Evolutionary conservation across 768 basidiomycete genomes (phyloP).

Genomic region (Tephrocybe rancida): DNA sequence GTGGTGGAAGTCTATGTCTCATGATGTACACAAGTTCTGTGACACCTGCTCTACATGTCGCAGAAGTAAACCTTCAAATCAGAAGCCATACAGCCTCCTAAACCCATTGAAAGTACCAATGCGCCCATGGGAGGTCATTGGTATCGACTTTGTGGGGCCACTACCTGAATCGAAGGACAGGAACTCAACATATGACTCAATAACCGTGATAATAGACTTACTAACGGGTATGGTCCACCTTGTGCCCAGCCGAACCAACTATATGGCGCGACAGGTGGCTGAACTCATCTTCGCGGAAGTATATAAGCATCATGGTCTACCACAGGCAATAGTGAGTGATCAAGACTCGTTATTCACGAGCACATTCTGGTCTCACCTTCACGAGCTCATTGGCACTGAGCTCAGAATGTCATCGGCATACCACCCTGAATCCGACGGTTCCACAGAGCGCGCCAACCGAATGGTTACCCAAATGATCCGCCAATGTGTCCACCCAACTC

Average conservation of each 20-base stretch:
- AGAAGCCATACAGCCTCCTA: slow-evolving; percentile 21
- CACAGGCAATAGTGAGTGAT: slow-evolving; percentile 11
- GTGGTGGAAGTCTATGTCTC: slow-evolving; percentile 26
- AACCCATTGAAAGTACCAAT: slow-evolving; percentile 17
- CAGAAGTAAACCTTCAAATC: slow-evolving; percentile 15
- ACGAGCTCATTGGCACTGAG: slow-evolving; percentile 26
- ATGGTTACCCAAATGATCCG: slow-evolving; percentile 33
- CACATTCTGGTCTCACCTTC: slow-evolving; percentile 35
- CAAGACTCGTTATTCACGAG: slow-evolving; percentile 21
- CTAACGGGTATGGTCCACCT: not conserved
- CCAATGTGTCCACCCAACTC: slow-evolving; percentile 4
- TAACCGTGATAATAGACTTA: not conserved
- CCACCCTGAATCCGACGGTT: slow-evolving; percentile 15
- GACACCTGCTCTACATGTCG: slow-evolving; percentile 19
- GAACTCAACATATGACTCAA: not conserved
- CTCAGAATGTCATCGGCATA: slow-evolving; percentile 10
- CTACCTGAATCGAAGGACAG: slow-evolving; percentile 18
- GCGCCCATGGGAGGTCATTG: slow-evolving; percentile 27
- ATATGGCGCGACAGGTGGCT: not conserved
- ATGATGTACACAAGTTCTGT: slow-evolving; percentile 19
- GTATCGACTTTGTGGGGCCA: slow-evolving; percentile 28
- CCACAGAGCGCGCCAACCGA: not conserved
- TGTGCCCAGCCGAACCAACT: not conserved
- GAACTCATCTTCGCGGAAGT: not conserved
- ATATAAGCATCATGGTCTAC: slow-evolving; percentile 7